These are phyloP conservation scores for Elsinoe perseae DNA, from an alignment of 2,329 filamentous ascomycete genomes.

Conservation along the genomic window DNA sequence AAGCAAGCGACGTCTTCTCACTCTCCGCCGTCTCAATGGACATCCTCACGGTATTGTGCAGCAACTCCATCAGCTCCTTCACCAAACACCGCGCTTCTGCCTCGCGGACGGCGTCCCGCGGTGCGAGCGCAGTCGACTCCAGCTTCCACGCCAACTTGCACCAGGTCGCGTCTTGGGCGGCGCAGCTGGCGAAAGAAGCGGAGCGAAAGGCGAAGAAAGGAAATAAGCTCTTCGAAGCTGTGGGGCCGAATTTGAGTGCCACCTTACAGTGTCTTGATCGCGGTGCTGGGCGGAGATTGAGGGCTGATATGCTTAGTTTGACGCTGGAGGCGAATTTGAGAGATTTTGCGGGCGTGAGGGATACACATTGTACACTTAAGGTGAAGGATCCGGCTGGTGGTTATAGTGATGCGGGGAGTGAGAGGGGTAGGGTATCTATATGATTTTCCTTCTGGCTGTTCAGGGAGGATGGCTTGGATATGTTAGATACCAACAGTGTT, in stretches of 20 bases:
- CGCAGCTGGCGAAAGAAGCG: constrained; percentile 32
- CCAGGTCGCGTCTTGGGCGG: constrained; percentile 18
- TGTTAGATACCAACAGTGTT: constrained; percentile 1
- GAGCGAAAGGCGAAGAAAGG: constrained; percentile 5
- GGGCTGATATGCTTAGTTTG: constrained; percentile 20
- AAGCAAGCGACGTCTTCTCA: constrained; percentile 61
- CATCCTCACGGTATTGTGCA: constrained; percentile 60
- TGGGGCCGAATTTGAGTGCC: constrained; percentile 3
- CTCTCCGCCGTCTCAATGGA: constrained; percentile 66
- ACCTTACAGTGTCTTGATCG: constrained; percentile 34
- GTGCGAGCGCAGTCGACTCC: constrained; percentile 52
- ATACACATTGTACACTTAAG: constrained; percentile 27
- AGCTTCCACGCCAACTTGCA: constrained; percentile 63
- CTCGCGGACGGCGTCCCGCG: constrained; percentile 4
- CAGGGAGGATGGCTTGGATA: neutral
- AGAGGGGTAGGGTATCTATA: neutral
- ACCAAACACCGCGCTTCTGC: constrained; percentile 40
- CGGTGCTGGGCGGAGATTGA: constrained; percentile 27
- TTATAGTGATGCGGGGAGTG: neutral
- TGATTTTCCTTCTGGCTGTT: too few species aligned
- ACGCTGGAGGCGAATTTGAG: constrained; percentile 34
- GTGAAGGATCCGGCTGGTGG: constrained; percentile 22
- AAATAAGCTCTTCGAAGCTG: constrained; percentile 41
- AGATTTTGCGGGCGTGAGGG: constrained; percentile 33
- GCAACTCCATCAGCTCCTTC: constrained; percentile 59